phyloP scores from a whole-genome alignment of 345 rosid species.

The Eucalyptus melliodora region DNA sequence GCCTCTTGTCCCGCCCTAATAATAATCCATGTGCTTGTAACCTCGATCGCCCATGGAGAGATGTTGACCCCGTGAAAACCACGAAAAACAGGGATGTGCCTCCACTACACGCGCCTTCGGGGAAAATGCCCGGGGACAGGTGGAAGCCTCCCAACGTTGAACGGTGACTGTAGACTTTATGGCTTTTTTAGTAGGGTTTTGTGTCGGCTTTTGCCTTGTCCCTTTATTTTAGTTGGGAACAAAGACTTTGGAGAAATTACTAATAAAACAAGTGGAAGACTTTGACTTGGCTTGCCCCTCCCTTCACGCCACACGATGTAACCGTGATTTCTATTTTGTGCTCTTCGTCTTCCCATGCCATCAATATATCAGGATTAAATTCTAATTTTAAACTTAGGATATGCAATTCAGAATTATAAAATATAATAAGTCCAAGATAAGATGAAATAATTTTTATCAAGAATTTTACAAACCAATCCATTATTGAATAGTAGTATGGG shows the following conservation, averaged over 20 bases:
- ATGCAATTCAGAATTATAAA: not conserved
- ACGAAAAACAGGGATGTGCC: too few relatives aligned
- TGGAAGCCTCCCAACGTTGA: not conserved
- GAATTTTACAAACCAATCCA: not conserved
- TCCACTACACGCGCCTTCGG: too few relatives aligned
- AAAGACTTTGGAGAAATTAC: not conserved
- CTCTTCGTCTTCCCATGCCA: not conserved
- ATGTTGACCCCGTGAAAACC: too few relatives aligned
- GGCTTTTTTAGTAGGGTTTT: too few relatives aligned
- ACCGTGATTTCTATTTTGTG: not conserved
- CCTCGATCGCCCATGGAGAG: too few relatives aligned
- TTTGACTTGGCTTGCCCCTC: not conserved
- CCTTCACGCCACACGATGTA: not conserved
- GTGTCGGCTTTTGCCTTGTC: too few relatives aligned
- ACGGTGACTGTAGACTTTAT: not conserved
- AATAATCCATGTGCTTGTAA: too few relatives aligned
- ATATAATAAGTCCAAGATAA: not conserved
- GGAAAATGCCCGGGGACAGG: not conserved
- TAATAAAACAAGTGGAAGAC: not conserved
- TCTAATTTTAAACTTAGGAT: not conserved
- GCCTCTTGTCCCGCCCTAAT: too few relatives aligned
- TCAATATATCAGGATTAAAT: not conserved
- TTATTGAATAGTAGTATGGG: not conserved
- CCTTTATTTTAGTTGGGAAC: not conserved
- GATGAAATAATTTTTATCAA: not conserved